Percentiles rank a stretch among this genome's conserved stretches.
Conservation (phyloP, 2,329 filamentous ascomycete species). For the Claviceps paspali region DNA sequence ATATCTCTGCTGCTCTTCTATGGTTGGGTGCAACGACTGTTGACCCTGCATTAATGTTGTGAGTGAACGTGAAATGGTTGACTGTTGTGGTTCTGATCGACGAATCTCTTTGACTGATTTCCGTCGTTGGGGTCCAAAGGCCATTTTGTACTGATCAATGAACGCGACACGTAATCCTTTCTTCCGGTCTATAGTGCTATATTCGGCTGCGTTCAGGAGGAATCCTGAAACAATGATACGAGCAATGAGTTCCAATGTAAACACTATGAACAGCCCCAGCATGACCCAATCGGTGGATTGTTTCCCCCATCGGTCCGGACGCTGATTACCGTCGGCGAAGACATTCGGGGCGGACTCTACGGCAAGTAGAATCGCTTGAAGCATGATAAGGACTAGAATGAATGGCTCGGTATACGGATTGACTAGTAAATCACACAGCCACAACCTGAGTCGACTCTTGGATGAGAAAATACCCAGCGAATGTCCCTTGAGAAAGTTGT, state of each 20-base stretch:
- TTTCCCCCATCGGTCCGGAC: constrained; percentile 50
- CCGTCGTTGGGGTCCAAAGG: constrained; percentile 72
- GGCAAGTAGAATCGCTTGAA: constrained; percentile 78
- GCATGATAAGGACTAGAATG: constrained; percentile 72
- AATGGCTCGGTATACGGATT: constrained; percentile 76
- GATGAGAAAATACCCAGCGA: constrained; percentile 74
- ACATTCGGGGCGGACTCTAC: constrained; percentile 67
- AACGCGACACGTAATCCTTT: constrained; percentile 61
- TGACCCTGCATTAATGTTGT: constrained; percentile 62
- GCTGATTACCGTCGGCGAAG: constrained; percentile 42
- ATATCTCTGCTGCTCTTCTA: constrained; percentile 64
- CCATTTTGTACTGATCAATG: constrained; percentile 56
- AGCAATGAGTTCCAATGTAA: constrained; percentile 70
- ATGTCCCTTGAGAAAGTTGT: constrained; percentile 73
- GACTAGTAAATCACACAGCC: constrained; percentile 70
- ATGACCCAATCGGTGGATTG: constrained; percentile 64
- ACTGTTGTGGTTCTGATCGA: constrained; percentile 33
- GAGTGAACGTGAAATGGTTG: constrained; percentile 61
- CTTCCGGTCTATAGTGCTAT: constrained; percentile 75
- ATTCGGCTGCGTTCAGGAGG: constrained; percentile 77
- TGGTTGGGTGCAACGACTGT: constrained; percentile 40
- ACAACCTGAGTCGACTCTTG: constrained; percentile 56
- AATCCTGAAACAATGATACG: constrained; percentile 89
- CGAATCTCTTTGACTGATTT: constrained; percentile 44
- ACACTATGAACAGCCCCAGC: constrained; percentile 71